Evolutionary conservation across 768 basidiomycete species (phyloP).

Genomic region (Auricularia sp.): DNA sequence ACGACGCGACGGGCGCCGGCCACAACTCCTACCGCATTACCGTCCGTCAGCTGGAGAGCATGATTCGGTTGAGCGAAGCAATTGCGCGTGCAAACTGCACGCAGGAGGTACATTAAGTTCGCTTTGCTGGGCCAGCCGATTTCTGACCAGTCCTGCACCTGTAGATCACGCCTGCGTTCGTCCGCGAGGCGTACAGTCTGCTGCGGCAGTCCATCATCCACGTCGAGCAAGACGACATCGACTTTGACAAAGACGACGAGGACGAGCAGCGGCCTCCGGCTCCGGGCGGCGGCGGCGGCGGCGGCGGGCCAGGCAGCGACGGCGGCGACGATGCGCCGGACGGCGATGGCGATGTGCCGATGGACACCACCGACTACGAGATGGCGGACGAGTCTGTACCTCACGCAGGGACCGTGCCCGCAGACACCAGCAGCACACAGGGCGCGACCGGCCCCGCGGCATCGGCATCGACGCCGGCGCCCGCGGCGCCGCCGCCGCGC

Average conservation of each 20-base stretch:
- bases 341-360: constrained; percentile 51
- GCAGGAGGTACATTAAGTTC: constrained; percentile 51
- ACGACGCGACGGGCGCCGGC: constrained; percentile 80
- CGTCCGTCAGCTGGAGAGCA: constrained; percentile 92
- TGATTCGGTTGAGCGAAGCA: constrained; percentile 95
- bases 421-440: constrained; percentile 22
- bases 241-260: constrained; percentile 87
- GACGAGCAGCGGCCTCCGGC: constrained; percentile 34
- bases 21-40: constrained; percentile 95
- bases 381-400: constrained; percentile 34
- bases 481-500: constrained; percentile 33
- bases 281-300: not conserved
- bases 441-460: constrained; percentile 18
- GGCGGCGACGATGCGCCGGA: constrained; percentile 22
- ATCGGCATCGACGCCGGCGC: constrained; percentile 17
- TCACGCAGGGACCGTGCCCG: constrained; percentile 12
- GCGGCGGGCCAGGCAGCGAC: constrained; percentile 8
- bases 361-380: constrained; percentile 43
- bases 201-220: constrained; percentile 97
- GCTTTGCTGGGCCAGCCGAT: not conserved
- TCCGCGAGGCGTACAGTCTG: constrained; percentile 90
- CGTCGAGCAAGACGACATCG: constrained; percentile 97
- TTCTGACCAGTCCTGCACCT: not conserved
- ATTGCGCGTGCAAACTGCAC: constrained; percentile 96
- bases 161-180: constrained; percentile 87